Evolutionary conservation across 2,329 filamentous ascomycete genomes (phyloP).

Genomic region (Juglanconis oblonga): DNA sequence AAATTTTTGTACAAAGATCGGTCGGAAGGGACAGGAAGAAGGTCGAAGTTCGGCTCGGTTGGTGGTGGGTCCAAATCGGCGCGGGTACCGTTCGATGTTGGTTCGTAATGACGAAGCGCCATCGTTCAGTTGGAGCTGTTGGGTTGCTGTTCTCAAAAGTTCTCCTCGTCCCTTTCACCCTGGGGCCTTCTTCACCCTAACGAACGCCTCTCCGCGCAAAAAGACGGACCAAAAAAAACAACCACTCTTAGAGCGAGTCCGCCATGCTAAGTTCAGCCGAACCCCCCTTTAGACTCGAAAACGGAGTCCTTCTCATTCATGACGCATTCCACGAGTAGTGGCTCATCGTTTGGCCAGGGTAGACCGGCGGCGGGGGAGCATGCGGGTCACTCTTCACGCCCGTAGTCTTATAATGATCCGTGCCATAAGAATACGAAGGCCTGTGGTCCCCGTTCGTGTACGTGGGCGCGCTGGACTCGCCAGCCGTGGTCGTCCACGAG

Average conservation of each 20-base stretch:
- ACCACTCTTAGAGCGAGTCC: too few relatives aligned
- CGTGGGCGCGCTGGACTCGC: constrained; percentile 40
- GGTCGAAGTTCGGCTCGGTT: neutral
- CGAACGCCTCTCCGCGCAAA: too few relatives aligned
- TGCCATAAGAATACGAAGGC: constrained; percentile 39
- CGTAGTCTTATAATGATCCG: constrained; percentile 46
- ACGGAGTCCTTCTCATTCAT: constrained; percentile 24
- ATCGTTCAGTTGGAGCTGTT: neutral
- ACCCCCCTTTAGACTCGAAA: too few relatives aligned
- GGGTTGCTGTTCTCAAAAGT: too few relatives aligned
- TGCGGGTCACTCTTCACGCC: constrained; percentile 32
- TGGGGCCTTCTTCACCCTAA: too few relatives aligned
- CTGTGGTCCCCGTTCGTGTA: constrained; percentile 46
- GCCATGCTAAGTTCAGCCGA: neutral
- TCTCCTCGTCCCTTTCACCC: too few relatives aligned
- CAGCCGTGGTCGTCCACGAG: constrained; percentile 50
- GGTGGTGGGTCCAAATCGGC: neutral
- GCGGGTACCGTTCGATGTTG: too few relatives aligned
- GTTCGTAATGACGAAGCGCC: neutral
- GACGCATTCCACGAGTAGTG: constrained; percentile 58
- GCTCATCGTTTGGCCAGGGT: constrained; percentile 41
- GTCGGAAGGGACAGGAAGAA: constrained; percentile 10
- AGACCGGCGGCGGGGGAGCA: constrained; percentile 38
- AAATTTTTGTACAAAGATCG: constrained; percentile 4
- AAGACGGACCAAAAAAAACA: too few relatives aligned